Evolutionary conservation across 164 flowering plant genomes (phyloP), one percentile per base, ranked within the genome.

Genomic region (Platanus orientalis): DNA sequence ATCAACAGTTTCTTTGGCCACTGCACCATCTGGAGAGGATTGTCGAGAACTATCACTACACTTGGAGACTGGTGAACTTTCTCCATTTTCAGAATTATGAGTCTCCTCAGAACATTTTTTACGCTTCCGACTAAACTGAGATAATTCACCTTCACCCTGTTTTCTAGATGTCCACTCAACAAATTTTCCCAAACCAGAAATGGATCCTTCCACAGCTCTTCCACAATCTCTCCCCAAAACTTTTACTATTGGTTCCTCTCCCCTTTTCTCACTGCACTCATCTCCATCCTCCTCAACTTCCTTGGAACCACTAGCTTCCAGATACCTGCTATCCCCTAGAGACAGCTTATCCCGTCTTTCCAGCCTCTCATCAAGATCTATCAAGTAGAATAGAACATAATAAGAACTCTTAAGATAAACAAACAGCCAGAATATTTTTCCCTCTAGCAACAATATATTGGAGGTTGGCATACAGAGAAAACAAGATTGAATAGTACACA

Each of bases 281-380:
- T 13, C 61, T 16, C 42, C 42, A 36, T 36, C 70, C 60, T 65
- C 68, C 54, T 62, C 74, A 36, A 26, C 72, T 52, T 67, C 55
- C 51, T 61, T 57, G 27, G 63, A 53, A 67, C 57, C 55, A 53
- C 42, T 24, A 20, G 50, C 55, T 50, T 55, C 66, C 5, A 12
- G 0, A 54, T 50, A 23, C 7, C 12, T 36, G 42, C 65, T 50
- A 50, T 54, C 65, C 23, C 39, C 65, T 16, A 64, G 65, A 61
- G 64, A 42, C 30, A 57, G 47, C 32, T 63, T 70, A 63, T 68
- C 69, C 0, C 28, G 44, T 50, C 26, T 60, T 44, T 47, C 63
- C 26, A 57, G 45, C 64, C 70, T 63, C 62, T 69, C 63, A 56
- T n/a, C 20, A 61, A 6, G 54, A 75, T 67, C 87, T 83, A 64